These are phyloP conservation scores for Lactuca saligna DNA, from an alignment of 129 eudicot genomes.

Conservation along the genomic window DNA sequence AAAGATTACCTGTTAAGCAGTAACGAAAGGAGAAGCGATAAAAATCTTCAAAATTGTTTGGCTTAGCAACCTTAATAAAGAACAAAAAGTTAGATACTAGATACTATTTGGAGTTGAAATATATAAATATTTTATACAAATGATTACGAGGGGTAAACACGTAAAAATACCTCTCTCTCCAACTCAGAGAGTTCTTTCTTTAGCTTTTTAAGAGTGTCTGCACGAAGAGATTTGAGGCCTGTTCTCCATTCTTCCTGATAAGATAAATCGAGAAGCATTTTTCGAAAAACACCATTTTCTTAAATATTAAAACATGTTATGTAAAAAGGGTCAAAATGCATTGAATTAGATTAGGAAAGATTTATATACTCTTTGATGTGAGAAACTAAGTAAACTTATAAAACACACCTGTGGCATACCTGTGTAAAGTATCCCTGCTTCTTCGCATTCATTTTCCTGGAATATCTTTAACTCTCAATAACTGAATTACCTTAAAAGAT, in stretches of 20 bases:
- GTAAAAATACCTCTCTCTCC: constrained; percentile 64
- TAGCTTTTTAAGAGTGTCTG: constrained; percentile 56
- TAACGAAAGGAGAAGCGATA: constrained; percentile 63
- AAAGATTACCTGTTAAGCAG: constrained; percentile 71
- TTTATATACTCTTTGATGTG: too few relatives aligned
- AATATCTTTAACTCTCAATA: constrained; percentile 17
- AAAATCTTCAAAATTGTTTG: constrained; percentile 56
- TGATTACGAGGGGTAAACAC: background rate
- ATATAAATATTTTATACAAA: background rate
- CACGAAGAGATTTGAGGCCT: constrained; percentile 61
- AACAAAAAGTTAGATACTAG: constrained; percentile 8
- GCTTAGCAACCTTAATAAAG: constrained; percentile 47
- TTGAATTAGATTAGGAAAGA: too few relatives aligned
- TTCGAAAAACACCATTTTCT: background rate
- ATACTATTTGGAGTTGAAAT: background rate
- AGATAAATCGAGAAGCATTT: background rate
- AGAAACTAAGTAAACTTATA: background rate
- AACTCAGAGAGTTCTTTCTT: constrained; percentile 56
- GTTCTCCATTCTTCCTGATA: constrained; percentile 84
- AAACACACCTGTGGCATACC: constrained; percentile 54
- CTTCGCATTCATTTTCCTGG: constrained; percentile 85
- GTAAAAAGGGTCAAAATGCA: too few relatives aligned
- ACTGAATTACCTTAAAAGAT: background rate
- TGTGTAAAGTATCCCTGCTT: constrained; percentile 88
- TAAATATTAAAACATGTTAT: background rate